These are phyloP conservation scores for Boechera stricta DNA, from an alignment of 345 rosid species.

Conservation along the genomic window DNA sequence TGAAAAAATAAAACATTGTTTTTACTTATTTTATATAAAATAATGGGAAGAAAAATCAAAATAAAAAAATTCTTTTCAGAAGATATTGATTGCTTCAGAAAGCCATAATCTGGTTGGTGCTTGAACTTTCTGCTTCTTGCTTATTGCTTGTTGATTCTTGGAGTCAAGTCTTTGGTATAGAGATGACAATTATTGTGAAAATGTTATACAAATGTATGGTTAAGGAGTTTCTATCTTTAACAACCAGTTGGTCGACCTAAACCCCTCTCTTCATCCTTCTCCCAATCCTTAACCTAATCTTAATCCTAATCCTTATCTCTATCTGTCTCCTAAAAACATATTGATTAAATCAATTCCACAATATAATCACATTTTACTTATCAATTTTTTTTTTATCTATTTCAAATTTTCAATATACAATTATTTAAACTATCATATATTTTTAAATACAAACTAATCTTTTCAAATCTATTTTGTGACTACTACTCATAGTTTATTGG, in stretches of 20 bases:
- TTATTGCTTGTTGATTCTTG: conserved; percentile 32
- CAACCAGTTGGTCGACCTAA: conserved; percentile 99
- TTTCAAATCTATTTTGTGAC: no score
- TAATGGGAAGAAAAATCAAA: not conserved
- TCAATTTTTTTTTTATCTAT: not conserved
- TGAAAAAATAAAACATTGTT: not conserved
- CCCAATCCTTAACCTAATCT: conserved; percentile 35
- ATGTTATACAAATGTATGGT: conserved; percentile 66
- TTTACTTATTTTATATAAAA: conserved; percentile 8
- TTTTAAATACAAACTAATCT: no score
- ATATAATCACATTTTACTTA: conserved; percentile 6
- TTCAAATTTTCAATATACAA: no score
- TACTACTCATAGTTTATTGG: no score
- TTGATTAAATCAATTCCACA: conserved; percentile 18
- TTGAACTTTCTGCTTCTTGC: conserved; percentile 15
- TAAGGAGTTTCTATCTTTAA: conserved; percentile 45
- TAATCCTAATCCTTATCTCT: conserved; percentile 2
- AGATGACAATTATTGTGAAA: conserved; percentile 42
- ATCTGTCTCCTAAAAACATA: not conserved
- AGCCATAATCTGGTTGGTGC: conserved; percentile 64
- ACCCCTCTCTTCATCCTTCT: conserved; percentile 61
- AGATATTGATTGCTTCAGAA: conserved; percentile 49
- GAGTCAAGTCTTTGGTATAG: conserved; percentile 30
- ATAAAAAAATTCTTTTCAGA: conserved; percentile 1
- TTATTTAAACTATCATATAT: no score